Percentiles rank a stretch among this genome's conserved stretches.
Conservation (phyloP, 441 rosid genomes). For the Cnidoscolus chayamansa region DNA sequence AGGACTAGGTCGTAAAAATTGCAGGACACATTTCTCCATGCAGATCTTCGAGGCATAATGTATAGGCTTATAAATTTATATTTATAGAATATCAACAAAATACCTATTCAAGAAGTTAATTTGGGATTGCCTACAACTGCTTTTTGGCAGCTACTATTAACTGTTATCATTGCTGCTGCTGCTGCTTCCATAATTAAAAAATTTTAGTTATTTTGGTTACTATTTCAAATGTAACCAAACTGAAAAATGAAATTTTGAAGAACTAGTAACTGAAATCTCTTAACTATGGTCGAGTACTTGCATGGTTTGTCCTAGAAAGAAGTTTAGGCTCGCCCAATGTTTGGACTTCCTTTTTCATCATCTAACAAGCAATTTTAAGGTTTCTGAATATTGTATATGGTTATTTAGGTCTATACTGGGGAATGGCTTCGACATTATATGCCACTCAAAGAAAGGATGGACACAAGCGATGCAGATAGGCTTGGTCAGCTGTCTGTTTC, state of each 20-base stretch:
- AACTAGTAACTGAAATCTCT: background rate
- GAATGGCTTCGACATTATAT: conserved; percentile 79
- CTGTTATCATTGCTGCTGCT: no score
- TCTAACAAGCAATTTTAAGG: background rate
- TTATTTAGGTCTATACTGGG: conserved; percentile 72
- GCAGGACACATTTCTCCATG: background rate
- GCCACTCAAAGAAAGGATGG: conserved; percentile 61
- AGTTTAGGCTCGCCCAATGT: background rate
- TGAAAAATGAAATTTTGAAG: no score
- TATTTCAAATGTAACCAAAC: no score
- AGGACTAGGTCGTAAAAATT: background rate
- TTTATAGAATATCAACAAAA: no score
- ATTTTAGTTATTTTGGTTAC: no score
- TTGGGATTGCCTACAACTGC: no score
- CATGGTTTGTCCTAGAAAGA: background rate
- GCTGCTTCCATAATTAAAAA: no score
- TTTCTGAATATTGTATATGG: background rate
- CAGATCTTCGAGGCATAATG: background rate
- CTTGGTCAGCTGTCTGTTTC: conserved; percentile 70
- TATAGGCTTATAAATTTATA: no score
- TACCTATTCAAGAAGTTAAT: background rate
- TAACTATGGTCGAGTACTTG: background rate
- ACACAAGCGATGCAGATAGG: conserved; percentile 43
- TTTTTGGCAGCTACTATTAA: no score
- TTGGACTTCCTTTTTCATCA: background rate